Base-by-base conservation (phyloP, 73 alveolate genomes). In the Blepharisma japonicum region DNA sequence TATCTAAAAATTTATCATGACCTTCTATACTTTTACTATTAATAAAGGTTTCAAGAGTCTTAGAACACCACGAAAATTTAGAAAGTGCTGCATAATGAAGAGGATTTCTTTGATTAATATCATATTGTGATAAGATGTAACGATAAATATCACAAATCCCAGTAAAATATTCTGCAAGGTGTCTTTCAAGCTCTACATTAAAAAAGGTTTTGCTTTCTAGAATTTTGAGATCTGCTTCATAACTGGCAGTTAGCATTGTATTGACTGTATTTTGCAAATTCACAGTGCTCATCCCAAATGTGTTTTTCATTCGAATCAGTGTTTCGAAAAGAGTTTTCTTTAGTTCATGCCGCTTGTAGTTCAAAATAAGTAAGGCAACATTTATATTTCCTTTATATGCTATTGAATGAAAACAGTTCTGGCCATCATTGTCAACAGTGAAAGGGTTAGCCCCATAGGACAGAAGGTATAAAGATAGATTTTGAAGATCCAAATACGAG, bases 51-150 rank as follows among this genome's bases (percentile, higher is more conserved):
- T 86, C 90, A 6, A 86, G 45, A 77, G 82, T 14, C 66, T 86
- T 85, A 66, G 45, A 81, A 77, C 87, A 74, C 81, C 87, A 80
- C 48, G 93, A 81, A 78, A 50, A 77, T 56, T 89, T 87, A 27
- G 83, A 51, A 84, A 87, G 71, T 11, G 94, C 83, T 8, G 86
- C 88, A 56, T 86, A 89, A 50, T 89, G 96, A 6, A 89, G 66
- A 6, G 93, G 91, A 46, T 81, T 86, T 67, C 91, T 45, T 25
- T 87, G 74, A 53, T 76, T 32, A 14, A 2, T 25, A 50, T 89
- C 96, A 23, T 68, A 68, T 61, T 72, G 83, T 48, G 77, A 47
- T 18, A 86, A 86, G 9, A 81, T 81, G 5, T 21, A n/a, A 6
- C 84, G 11, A 9, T 50, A 61, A 11, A 77, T 23, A 61, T 81